A percentile compares a stretch with the other conserved stretches of the same genome.
Conservation (phyloP, 2,329 filamentous ascomycete genomes). For the Tolypocladium amazonense region DNA sequence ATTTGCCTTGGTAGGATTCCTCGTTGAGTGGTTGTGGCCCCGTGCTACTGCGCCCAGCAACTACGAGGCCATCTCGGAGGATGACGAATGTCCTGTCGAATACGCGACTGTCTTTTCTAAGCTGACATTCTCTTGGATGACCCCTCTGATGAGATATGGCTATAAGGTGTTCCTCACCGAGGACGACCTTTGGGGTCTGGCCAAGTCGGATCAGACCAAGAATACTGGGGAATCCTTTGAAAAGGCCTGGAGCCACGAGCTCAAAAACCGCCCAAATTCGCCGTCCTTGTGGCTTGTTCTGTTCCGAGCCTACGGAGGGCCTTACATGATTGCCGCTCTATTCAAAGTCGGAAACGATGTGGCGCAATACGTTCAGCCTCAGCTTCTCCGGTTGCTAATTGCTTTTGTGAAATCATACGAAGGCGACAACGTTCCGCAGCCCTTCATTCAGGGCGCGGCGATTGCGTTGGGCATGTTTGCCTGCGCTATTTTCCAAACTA, state of each 20-base stretch:
- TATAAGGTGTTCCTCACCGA: constrained; percentile 89
- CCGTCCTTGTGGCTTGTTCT: constrained; percentile 75
- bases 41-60: constrained; percentile 50
- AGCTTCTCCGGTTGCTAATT: constrained; percentile 77
- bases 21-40: constrained; percentile 79
- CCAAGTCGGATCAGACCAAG: constrained; percentile 68
- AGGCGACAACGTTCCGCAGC: constrained; percentile 51
- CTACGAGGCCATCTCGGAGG: constrained; percentile 47
- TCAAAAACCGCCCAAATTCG: constrained; percentile 50
- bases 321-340: constrained; percentile 69
- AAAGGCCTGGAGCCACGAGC: constrained; percentile 64
- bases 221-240: constrained; percentile 61
- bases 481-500: constrained; percentile 77
- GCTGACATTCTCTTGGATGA: constrained; percentile 97
- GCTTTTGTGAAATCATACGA: constrained; percentile 73
- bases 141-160: constrained; percentile 89
- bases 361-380: constrained; percentile 81
- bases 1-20: constrained; percentile 59
- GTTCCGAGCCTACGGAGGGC: constrained; percentile 72
- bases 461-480: constrained; percentile 90
- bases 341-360: constrained; percentile 88
- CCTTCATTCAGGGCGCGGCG: constrained; percentile 70
- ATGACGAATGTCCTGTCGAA: constrained; percentile 63
- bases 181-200: constrained; percentile 89
- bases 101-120: constrained; percentile 91